Evolutionary conservation across 2,329 filamentous ascomycete species (phyloP).

Genomic region (Claviceps capensis): DNA sequence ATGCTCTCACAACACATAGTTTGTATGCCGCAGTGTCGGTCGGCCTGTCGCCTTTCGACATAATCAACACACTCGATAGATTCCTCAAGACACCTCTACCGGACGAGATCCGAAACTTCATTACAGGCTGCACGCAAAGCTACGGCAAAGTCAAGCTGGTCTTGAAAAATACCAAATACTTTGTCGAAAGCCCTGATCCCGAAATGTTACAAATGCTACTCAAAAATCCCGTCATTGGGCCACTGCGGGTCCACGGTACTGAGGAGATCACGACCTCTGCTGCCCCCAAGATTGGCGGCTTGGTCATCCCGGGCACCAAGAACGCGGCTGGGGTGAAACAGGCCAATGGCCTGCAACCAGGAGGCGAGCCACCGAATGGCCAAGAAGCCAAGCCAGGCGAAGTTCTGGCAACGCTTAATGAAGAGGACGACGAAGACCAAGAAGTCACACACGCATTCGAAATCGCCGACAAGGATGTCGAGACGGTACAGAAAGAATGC

Average conservation of each 20-base stretch:
- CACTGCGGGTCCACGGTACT: conserved; percentile 59
- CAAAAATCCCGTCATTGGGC: conserved; percentile 68
- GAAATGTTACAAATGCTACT: conserved; percentile 77
- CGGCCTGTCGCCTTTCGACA: conserved; percentile 78
- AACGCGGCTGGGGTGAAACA: conserved; percentile 82
- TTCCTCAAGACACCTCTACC: conserved; percentile 84
- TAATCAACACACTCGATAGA: conserved; percentile 75
- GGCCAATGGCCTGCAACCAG: conserved; percentile 31
- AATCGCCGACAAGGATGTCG: conserved; percentile 69
- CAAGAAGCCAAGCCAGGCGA: conserved; percentile 47
- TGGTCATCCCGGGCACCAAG: conserved; percentile 90
- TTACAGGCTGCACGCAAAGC: conserved; percentile 65
- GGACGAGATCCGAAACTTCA: conserved; percentile 66
- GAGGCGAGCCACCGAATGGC: conserved; percentile 26
- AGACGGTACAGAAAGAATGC: conserved; percentile 80
- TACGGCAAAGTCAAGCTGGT: conserved; percentile 96
- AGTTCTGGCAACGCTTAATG: conserved; percentile 60
- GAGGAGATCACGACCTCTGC: conserved; percentile 64
- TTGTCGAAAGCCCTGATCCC: conserved; percentile 82
- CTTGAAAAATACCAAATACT: conserved; percentile 87
- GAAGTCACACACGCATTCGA: conserved; percentile 90
- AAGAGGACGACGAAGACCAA: conserved; percentile 78
- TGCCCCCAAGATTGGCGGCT: conserved; percentile 71
- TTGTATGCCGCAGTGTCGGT: conserved; percentile 92
- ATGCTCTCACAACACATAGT: conserved; percentile 80